These are phyloP conservation scores for Podospora tetraspora DNA, from an alignment of 495 filamentous ascomycete genomes.

Conservation along the genomic window DNA sequence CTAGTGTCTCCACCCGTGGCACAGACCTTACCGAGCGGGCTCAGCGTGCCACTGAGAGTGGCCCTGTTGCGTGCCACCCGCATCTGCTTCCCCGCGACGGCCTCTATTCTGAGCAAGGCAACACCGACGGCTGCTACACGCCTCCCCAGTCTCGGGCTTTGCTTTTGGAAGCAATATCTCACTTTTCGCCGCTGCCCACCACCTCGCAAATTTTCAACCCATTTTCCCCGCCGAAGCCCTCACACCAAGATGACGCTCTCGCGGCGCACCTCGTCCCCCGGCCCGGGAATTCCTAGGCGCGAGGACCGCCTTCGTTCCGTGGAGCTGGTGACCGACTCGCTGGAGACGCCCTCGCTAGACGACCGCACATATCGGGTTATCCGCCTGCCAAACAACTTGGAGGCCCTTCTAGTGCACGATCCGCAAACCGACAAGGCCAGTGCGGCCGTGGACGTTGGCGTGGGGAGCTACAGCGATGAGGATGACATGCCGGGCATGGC, in stretches of 20 bases:
- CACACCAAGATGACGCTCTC: slow-evolving; percentile 21
- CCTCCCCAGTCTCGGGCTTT: neutral
- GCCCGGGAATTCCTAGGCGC: slow-evolving; percentile 23
- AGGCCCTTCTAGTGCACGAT: slow-evolving; percentile 91
- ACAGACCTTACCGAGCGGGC: neutral
- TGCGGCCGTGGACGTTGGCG: slow-evolving; percentile 91
- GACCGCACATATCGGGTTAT: slow-evolving; percentile 87
- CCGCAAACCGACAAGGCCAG: slow-evolving; percentile 94
- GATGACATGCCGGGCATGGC: slow-evolving; percentile 91
- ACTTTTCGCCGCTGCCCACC: neutral
- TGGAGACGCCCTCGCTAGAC: slow-evolving; percentile 86
- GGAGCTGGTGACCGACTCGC: slow-evolving; percentile 66
- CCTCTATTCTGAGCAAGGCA: neutral
- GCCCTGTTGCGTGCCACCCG: neutral
- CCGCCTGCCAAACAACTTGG: slow-evolving; percentile 78
- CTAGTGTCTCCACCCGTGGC: neutral
- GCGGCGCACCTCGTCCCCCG: slow-evolving; percentile 22
- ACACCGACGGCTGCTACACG: neutral
- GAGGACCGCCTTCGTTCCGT: slow-evolving; percentile 38
- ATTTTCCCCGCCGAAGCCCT: neutral
- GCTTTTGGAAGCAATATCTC: neutral
- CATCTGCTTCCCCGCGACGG: neutral
- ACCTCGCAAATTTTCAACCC: neutral
- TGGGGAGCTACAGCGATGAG: slow-evolving; percentile 88
- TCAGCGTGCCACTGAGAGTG: neutral